Percentiles rank a stretch among this genome's conserved stretches.
Evolutionary conservation across 257 asterid genomes (phyloP).

Genomic region (Scutellaria barbata): DNA sequence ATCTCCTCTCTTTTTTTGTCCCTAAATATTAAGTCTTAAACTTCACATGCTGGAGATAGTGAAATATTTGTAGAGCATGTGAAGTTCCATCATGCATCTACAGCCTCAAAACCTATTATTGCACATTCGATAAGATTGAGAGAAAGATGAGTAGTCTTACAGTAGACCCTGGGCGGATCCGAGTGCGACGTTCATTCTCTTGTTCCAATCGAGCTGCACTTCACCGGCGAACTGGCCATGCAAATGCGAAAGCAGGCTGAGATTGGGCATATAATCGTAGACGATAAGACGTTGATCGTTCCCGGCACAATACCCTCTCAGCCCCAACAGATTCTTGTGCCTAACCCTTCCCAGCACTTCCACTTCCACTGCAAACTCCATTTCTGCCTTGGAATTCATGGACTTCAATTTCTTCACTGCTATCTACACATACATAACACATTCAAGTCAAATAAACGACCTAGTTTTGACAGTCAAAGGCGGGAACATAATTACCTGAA

Average conservation of each 20-base stretch:
- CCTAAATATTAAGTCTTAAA: no score
- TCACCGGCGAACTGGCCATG: conserved; percentile 76
- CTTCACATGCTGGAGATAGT: no score
- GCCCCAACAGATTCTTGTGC: conserved; percentile 79
- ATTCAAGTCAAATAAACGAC: neutral
- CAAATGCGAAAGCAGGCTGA: conserved; percentile 76
- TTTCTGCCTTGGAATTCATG: conserved; percentile 83
- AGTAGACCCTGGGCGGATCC: conserved; percentile 79
- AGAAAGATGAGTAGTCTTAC: conserved; percentile 48
- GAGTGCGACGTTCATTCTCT: conserved; percentile 65
- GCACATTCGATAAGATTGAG: no score
- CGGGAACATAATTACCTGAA: conserved; percentile 77
- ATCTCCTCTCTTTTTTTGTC: no score
- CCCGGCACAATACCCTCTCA: conserved; percentile 79
- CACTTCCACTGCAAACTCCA: conserved; percentile 90
- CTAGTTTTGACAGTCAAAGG: no score
- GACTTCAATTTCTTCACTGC: conserved; percentile 88
- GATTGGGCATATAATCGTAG: conserved; percentile 89
- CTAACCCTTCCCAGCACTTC: conserved; percentile 87
- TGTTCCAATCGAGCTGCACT: conserved; percentile 73
- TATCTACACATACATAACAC: conserved; percentile 43
- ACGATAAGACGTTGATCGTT: conserved; percentile 78
- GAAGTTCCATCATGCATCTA: no score
- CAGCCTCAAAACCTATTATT: no score
- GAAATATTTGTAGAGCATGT: no score